Evolutionary conservation across 257 asterid species (phyloP).

Genomic region (Fraxinus cuspidata): DNA sequence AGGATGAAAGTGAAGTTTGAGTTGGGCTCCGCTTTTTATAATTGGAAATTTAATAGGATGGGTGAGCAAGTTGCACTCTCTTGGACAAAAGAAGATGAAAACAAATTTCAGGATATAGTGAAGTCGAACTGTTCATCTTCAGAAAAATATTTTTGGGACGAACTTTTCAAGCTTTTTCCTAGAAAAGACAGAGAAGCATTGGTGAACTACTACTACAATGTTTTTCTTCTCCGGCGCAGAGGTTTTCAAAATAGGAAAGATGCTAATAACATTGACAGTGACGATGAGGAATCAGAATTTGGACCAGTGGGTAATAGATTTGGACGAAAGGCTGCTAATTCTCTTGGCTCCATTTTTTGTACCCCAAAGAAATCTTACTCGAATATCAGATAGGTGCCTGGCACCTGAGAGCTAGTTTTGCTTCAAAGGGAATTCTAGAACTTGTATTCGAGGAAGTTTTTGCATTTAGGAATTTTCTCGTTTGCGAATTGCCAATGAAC

Average conservation of each 20-base stretch:
- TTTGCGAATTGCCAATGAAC: constrained; percentile 10
- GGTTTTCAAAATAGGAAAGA: constrained; percentile 20
- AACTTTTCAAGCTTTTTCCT: constrained; percentile 36
- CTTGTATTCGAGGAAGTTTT: constrained; percentile 47
- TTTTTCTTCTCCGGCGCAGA: constrained; percentile 20
- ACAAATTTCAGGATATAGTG: constrained; percentile 35
- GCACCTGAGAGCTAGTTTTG: too few relatives aligned
- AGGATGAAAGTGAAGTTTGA: constrained; percentile 35
- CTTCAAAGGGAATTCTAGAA: neutral
- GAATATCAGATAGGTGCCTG: constrained; percentile 29
- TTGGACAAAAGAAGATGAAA: constrained; percentile 41
- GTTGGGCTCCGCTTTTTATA: constrained; percentile 40
- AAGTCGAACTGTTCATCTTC: constrained; percentile 25
- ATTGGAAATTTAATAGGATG: constrained; percentile 33
- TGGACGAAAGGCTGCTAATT: constrained; percentile 42
- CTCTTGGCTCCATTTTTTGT: constrained; percentile 66
- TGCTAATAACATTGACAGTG: constrained; percentile 19
- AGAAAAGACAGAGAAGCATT: constrained; percentile 25
- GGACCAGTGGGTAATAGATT: constrained; percentile 52
- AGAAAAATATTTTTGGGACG: constrained; percentile 42
- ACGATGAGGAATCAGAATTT: constrained; percentile 43
- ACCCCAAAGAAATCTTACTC: constrained; percentile 60
- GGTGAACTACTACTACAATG: constrained; percentile 32
- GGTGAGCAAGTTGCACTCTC: constrained; percentile 38
- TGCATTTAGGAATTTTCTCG: constrained; percentile 11